These are phyloP conservation scores for Nigrospora sphaerica DNA, from an alignment of 2,329 filamentous ascomycete genomes.

Conservation along the genomic window DNA sequence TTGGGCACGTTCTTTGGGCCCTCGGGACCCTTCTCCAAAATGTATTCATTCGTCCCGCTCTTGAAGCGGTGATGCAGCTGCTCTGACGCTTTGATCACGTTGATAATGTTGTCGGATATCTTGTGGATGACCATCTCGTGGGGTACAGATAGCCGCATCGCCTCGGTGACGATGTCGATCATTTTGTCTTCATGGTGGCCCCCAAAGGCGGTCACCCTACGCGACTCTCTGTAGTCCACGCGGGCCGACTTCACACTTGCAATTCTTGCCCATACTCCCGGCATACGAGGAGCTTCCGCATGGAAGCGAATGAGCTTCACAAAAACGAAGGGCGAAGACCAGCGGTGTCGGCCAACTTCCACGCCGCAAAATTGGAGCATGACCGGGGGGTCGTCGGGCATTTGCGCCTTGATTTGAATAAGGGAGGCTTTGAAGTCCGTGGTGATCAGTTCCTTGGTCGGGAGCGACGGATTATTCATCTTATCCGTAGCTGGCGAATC, in stretches of 20 bases:
- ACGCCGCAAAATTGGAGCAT: constrained; percentile 85
- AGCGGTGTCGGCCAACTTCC: constrained; percentile 78
- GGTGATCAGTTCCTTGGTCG: constrained; percentile 60
- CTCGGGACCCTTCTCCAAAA: constrained; percentile 78
- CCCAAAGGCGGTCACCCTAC: constrained; percentile 55
- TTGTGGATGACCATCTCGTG: constrained; percentile 86
- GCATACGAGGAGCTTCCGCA: constrained; percentile 78
- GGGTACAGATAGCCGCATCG: constrained; percentile 79
- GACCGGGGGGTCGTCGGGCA: constrained; percentile 83
- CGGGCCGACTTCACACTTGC: constrained; percentile 76
- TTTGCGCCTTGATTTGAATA: constrained; percentile 78
- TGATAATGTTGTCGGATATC: constrained; percentile 89
- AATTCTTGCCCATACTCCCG: constrained; percentile 77
- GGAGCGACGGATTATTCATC: constrained; percentile 24
- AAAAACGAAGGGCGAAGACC: constrained; percentile 75
- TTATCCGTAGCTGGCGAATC: constrained; percentile 19
- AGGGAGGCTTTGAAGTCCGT: constrained; percentile 76
- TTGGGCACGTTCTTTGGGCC: constrained; percentile 81
- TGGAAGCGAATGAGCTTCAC: constrained; percentile 78
- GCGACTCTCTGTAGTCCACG: constrained; percentile 72
- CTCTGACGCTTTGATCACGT: constrained; percentile 76
- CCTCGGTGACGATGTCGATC: constrained; percentile 77
- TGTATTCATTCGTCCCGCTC: constrained; percentile 81
- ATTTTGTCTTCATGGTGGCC: constrained; percentile 66
- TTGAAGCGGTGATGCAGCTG: constrained; percentile 92